Evolutionary conservation across 257 asterid species (phyloP), one percentile per base, ranked within the genome.

Genomic region (Solanum rostratum): DNA sequence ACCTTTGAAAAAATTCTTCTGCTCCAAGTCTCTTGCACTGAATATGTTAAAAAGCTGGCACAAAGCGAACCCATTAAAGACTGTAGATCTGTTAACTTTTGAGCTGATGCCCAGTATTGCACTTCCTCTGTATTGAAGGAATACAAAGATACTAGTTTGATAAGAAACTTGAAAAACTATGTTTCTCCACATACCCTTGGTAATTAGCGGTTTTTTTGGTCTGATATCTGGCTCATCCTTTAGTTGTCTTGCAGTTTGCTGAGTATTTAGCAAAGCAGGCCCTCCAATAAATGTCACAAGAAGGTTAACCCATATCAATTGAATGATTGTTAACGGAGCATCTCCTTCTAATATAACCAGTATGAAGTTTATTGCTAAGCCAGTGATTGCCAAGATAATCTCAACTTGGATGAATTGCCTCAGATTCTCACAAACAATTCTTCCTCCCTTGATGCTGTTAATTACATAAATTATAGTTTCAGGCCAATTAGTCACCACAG

Each of bases 401-500:
- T 88, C 83, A 27, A 86, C 41, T 27, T 86, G 92, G 86, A 88
- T 57, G 81, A 83, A 86, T 27, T 88, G 85, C 49, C 89, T 83
- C 20, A 85, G 50, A 30, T 88, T 65, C 57, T 76, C 89, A 6
- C 70, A 84, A 39, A 88, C 80, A 85, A 84, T 78, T 73, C 85
- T 87, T 55, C 89, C 90, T 4, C 70, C 79, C 12, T 86, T 41
- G 10, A 89, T 63, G 14, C 74, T 50, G 19, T 80, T 8, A 2
- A 83, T 66, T 10, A 86, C 76, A 30, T 63, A 83, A 43, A 22
- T 83, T 6, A 87, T 85, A 13, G 70, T 63, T 52, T 84, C 84
- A 0, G 91, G 87, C 90, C 90, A 85, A 86, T 85, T 80, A 62
- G 79, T 81, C 76, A 87, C 90, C 33, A 84, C 53, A 9, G 90